phyloP scores from a whole-genome alignment of 2,329 filamentous ascomycete species.

The Exutisphaerella laricina region DNA sequence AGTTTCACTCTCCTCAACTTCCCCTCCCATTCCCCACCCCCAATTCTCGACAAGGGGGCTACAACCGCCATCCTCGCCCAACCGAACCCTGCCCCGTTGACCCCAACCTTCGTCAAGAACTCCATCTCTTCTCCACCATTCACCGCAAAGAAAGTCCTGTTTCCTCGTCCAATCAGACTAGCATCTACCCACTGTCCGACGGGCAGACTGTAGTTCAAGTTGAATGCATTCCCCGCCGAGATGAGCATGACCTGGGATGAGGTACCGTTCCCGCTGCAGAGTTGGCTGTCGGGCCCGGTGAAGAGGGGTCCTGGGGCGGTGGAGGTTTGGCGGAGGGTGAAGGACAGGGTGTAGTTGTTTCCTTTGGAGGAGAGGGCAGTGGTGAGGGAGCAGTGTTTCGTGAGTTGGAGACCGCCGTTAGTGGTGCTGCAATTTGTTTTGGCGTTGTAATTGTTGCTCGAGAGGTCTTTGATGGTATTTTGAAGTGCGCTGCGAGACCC shows the following conservation, averaged over 20 bases:
- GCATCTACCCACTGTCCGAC: conserved; percentile 35
- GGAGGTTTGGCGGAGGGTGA: conserved; percentile 42
- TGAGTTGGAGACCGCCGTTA: conserved; percentile 16
- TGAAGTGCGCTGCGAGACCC: background rate
- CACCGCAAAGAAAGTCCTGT: conserved; percentile 33
- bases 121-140: conserved; percentile 33
- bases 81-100: conserved; percentile 39
- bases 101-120: conserved; percentile 41
- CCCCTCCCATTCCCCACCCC: conserved; percentile 29
- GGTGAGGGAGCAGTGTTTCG: conserved; percentile 38
- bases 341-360: conserved; percentile 50
- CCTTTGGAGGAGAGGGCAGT: conserved; percentile 52
- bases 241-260: conserved; percentile 34
- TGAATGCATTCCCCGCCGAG: conserved; percentile 36
- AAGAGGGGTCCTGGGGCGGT: conserved; percentile 42
- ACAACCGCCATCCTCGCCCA: conserved; percentile 45
- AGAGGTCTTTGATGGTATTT: conserved; percentile 34
- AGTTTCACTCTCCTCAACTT: conserved; percentile 16
- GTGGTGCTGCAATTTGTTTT: conserved; percentile 34
- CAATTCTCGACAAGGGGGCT: conserved; percentile 40
- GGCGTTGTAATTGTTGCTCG: conserved; percentile 41
- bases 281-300: conserved; percentile 33
- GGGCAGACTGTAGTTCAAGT: conserved; percentile 40
- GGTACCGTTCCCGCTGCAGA: conserved; percentile 18
- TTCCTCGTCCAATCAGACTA: conserved; percentile 34